A percentile compares a stretch with the other conserved stretches of the same genome.
Conservation (phyloP, 2,329 filamentous ascomycete species). For the Septoria petroselini region DNA sequence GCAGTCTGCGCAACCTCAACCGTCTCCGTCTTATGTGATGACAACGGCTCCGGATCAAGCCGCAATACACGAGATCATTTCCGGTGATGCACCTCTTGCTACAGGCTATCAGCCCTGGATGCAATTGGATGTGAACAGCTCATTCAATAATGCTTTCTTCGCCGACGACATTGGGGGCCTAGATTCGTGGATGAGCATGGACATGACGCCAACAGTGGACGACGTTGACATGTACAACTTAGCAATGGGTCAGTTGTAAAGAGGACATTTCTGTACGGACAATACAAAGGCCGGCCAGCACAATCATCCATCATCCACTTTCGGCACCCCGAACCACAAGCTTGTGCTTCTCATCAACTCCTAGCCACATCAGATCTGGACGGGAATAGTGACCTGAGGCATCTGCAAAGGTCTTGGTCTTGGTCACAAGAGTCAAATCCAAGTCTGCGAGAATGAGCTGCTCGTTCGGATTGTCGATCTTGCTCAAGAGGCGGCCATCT, state of each 20-base stretch:
- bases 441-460: constrained; percentile 52
- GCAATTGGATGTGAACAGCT: constrained; percentile 24
- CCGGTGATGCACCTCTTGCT: background rate
- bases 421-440: constrained; percentile 46
- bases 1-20: background rate
- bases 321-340: constrained; percentile 15
- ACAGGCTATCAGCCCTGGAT: constrained; percentile 21
- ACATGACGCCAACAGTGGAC: background rate
- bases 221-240: constrained; percentile 1
- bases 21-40: too few relatives aligned
- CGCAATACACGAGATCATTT: background rate
- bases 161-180: constrained; percentile 16
- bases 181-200: constrained; percentile 20
- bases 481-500: constrained; percentile 49
- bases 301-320: too few relatives aligned
- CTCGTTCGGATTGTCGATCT: constrained; percentile 44
- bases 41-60: background rate
- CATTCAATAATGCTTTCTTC: constrained; percentile 24
- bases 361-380: constrained; percentile 54
- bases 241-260: background rate
- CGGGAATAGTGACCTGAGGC: constrained; percentile 51
- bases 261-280: too few relatives aligned
- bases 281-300: too few relatives aligned
- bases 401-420: constrained; percentile 46
- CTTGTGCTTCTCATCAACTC: constrained; percentile 37